Base-by-base conservation (phyloP, 345 rosid genomes). In the Populus nigra region DNA sequence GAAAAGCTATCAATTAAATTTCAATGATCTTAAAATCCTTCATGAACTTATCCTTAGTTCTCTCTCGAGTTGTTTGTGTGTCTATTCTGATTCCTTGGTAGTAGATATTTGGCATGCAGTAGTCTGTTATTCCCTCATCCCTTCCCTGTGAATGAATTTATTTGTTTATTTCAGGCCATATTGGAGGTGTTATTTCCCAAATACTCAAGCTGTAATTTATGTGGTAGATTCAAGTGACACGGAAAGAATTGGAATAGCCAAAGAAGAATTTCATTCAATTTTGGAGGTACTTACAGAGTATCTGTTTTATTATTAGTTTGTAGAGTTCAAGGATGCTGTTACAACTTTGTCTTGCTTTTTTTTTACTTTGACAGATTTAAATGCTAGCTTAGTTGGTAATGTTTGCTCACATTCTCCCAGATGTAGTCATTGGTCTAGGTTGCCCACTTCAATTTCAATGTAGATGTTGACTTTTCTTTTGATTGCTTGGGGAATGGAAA, bases 101-200 rank as follows among this genome's bases (percentile, higher is more conserved):
- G 59, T 13, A 61, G 55, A 38, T 38, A 57, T 38, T 62, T 73
- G 57, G 25, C 25, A 39, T 39, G 25, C 55, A 25, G 2, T n/a
- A 23, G 16, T n/a, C 25, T 73, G 68, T n/a, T 61, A 38, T 1
- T 17, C 36, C 69, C 18, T 2, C 16, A 61, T 39, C n/a, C n/a
- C 16, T 39, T 62, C 68, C 69, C 43, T 74, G 7, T n/a, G 41
- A 36, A 3, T 63, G 18, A 25, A 27, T 63, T 20, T 72, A 13
- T 53, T 17, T 53, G 53, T 78, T 57, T 33, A 55, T 68, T 38
- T 55, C 88, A 91, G 96, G 89, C 96, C 96, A 53, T 91, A 91
- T 69, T 91, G 96, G 96, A 87, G 96, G 83, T 91, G 96, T 81
- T 91, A 91, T 83, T 91, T 91, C 72, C 96, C 96, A 45, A 91